Base-by-base conservation (phyloP, 2,329 filamentous ascomycete genomes). In the Whalleya microplaca region DNA sequence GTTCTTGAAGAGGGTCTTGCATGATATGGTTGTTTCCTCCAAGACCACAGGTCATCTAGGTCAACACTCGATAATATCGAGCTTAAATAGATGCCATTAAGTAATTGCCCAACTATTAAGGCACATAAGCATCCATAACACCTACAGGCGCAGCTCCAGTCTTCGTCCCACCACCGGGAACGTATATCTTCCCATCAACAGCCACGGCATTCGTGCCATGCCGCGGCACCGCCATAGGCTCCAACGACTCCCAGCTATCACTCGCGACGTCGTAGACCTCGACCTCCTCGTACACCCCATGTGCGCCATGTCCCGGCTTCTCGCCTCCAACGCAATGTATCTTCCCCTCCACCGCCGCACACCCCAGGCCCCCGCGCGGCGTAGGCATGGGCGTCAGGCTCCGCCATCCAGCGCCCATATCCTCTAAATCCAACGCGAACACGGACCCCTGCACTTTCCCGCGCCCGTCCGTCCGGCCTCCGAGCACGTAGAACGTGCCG, bases 171-270 rank as follows among this genome's bases (percentile, higher is more conserved):
- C 74, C 73, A 2, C 74, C 73, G 1, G 73, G 73, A 27, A 75
- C 64, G 53, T 72, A 74, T 1, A 76, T 61, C 3, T 50, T 62
- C 1, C 56, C 59, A 0, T 62, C 65, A 2, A 72, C 51, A 1
- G 63, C 64, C 2, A 65, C 72, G 9, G 69, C 73, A 1, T 63
- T 54, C 1, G 70, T 73, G 0, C 72, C 72, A 53, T 76, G 73
- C 20, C 72, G 60, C 2, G 73, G 73, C n/a, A 70, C 8, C 1
- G 51, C 46, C 73, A 75, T 74, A 0, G 67, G 50, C 1, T 51
- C 46, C 12, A 69, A 48, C 18, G 48, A 46, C 7, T 48, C 48
- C 73, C 73, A 74, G 1, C 23, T 58, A n/a, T 74, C 59, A 1
- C 55, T 64, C 18, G 19, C 18, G 0, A 63, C 58, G 45, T 76